Evolutionary conservation across 306 rosid species (phyloP).

Genomic region (Quercus glauca): DNA sequence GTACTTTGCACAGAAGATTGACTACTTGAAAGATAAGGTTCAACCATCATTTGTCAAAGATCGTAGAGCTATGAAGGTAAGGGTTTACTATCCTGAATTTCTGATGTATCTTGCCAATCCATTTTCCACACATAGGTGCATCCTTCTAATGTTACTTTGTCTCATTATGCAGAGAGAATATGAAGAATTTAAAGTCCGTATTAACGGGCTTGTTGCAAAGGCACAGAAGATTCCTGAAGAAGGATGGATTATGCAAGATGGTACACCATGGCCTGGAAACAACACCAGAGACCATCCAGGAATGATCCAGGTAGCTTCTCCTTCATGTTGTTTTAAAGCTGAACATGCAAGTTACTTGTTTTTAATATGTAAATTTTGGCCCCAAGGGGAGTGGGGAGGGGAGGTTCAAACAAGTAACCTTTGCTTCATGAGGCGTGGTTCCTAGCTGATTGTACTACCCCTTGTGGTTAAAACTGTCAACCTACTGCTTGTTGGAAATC

Average conservation of each 20-base stretch:
- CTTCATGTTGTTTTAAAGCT: constrained; percentile 9
- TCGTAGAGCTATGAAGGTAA: constrained; percentile 96
- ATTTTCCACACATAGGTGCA: neutral
- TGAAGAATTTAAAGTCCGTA: constrained; percentile 88
- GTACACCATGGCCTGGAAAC: constrained; percentile 99
- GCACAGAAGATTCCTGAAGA: constrained; percentile 86
- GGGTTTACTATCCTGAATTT: constrained; percentile 4
- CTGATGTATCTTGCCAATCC: neutral
- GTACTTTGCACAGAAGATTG: constrained; percentile 96
- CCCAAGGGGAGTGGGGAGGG: no score
- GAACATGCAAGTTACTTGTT: neutral
- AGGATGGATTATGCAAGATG: constrained; percentile 99
- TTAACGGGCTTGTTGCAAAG: constrained; percentile 82
- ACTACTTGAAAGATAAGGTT: constrained; percentile 94
- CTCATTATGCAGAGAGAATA: constrained; percentile 72
- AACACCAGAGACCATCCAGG: constrained; percentile 97
- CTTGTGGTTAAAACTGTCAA: neutral
- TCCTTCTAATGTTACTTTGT: constrained; percentile 17
- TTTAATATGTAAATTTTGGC: no score
- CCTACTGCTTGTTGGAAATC: neutral
- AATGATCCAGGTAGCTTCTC: constrained; percentile 81
- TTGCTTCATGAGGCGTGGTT: neutral
- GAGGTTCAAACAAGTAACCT: neutral
- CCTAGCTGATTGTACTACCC: no score
- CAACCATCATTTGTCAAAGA: constrained; percentile 92